These are phyloP conservation scores for Thelonectria discophora DNA, from an alignment of 2,329 filamentous ascomycete species.

Conservation along the genomic window DNA sequence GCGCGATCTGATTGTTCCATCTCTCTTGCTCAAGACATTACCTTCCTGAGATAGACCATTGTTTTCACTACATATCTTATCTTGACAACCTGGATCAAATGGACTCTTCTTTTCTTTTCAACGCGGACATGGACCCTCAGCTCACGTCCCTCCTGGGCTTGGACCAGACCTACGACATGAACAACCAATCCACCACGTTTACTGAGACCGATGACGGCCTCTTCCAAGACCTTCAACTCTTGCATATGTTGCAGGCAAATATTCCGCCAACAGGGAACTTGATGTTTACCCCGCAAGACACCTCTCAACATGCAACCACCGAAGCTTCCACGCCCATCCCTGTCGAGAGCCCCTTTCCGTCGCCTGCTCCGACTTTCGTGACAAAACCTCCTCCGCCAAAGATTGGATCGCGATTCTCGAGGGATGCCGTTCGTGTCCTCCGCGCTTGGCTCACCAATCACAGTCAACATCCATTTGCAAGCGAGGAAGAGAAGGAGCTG, in stretches of 20 bases:
- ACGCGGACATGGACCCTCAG: background rate
- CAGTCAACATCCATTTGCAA: constrained; percentile 78
- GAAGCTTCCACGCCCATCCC: background rate
- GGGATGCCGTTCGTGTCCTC: constrained; percentile 28
- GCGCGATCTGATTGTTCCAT: background rate
- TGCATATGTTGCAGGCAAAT: constrained; percentile 16
- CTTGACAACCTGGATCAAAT: background rate
- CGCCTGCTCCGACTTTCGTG: background rate
- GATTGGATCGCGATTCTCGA: constrained; percentile 37
- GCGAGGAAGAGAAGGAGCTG: constrained; percentile 79
- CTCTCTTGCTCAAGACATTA: background rate
- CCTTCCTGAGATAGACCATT: background rate
- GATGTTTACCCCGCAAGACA: background rate
- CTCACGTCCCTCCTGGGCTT: constrained; percentile 3
- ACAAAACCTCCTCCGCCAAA: constrained; percentile 29
- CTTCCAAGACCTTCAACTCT: constrained; percentile 14
- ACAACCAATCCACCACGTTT: constrained; percentile 10
- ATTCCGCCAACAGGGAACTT: constrained; percentile 9
- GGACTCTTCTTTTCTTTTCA: background rate
- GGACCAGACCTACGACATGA: constrained; percentile 4
- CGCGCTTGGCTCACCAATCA: constrained; percentile 32
- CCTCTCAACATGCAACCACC: background rate
- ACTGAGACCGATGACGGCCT: constrained; percentile 19
- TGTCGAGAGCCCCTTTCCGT: background rate
- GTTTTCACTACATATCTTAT: background rate